Evolutionary conservation across 1,139 yeast species (phyloP).

Genomic region (Starmera stellimalicola): DNA sequence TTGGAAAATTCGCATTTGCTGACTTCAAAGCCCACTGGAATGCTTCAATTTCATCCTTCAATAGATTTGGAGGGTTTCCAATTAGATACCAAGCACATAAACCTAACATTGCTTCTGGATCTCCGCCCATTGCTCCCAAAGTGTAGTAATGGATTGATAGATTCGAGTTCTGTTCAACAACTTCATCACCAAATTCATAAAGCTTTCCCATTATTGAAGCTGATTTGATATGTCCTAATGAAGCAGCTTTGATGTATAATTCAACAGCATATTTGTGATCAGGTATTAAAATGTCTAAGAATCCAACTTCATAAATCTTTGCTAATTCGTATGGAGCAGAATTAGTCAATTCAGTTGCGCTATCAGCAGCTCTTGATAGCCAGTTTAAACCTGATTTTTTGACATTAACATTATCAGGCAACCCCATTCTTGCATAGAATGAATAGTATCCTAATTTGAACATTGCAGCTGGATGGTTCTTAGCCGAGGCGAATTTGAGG

Average conservation of each 20-base stretch:
- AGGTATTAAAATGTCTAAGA: conserved; percentile 75
- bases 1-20: conserved; percentile 62
- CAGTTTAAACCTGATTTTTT: conserved; percentile 88
- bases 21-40: conserved; percentile 92
- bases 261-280: conserved; percentile 82
- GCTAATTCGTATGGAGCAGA: conserved; percentile 94
- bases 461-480: conserved; percentile 94
- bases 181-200: conserved; percentile 72
- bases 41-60: conserved; percentile 75
- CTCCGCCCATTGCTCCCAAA: conserved; percentile 82
- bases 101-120: conserved; percentile 83
- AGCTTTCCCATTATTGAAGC: conserved; percentile 73
- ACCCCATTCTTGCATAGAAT: conserved; percentile 78
- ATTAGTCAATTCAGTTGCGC: conserved; percentile 75
- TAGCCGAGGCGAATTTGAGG: conserved; percentile 78
- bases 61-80: conserved; percentile 78
- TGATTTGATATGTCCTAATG: conserved; percentile 75
- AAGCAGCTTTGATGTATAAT: conserved; percentile 82
- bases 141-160: conserved; percentile 89
- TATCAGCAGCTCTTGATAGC: conserved; percentile 79
- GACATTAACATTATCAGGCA: conserved; percentile 55
- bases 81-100: conserved; percentile 95
- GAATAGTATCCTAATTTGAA: conserved; percentile 82
- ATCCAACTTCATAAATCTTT: conserved; percentile 75
- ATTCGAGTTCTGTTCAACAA: conserved; percentile 75